Evolutionary conservation across 257 asterid genomes (phyloP), one percentile per base, ranked within the genome.

Genomic region (Verbascum thapsus): DNA sequence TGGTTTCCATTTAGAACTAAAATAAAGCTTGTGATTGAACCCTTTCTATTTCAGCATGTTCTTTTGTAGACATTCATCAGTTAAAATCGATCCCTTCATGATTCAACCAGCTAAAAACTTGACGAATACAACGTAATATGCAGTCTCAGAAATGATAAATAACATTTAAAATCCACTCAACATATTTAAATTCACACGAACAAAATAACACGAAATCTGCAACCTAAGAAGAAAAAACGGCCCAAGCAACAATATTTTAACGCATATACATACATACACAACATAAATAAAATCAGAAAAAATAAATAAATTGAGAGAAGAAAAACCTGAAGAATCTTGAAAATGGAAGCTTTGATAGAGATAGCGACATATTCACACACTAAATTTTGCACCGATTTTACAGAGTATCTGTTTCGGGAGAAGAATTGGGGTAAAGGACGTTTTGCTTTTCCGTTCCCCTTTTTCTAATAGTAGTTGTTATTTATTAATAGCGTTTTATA

Each of bases 281-380:
- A 13, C 41, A 52, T 53, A 20, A 19, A 56, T 58, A n/a, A 63
- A 41, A 49, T 20, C 20, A 37, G 43, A 64, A 11, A 12, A 8
- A 30, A 43, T 37, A 18, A 48, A 50, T 18, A 16, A 19, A 62
- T 63, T 34, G 50, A 42, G 51, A 23, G 57, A 56, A 32, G 38
- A 43, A 23, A n/a, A 54, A 81, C 85, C 88, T 82, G 79, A 82
- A 78, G 69, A 82, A 26, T 67, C 77, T 78, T 13, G 85, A 73
- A 42, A 82, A 66, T 18, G 85, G 83, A 16, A 82, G 67, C 53
- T 52, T 76, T 40, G 83, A 49, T 9, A 76, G 70, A 64, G 76
- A 61, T 15, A 60, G 74, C 58, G 73, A 35, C 88, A 78, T 82
- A 4, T 30, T 63, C 70, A 6, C 43, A 47, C 57, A 19, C 16